Conservation (phyloP, 495 filamentous ascomycete genomes). For the Rostrohypoxylon terebratum region DNA sequence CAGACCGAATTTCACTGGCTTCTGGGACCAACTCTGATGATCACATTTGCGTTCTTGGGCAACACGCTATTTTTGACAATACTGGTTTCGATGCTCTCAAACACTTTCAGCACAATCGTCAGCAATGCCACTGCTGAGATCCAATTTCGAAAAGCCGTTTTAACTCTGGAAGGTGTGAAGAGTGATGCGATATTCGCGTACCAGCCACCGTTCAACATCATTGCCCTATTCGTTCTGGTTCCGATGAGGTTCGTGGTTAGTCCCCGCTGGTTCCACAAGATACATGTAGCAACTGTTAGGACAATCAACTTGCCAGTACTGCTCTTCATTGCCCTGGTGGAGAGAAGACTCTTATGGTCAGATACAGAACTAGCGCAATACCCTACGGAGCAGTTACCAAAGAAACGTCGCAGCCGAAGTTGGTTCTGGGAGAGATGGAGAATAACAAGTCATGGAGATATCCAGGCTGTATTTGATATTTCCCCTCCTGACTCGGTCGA, state of each 20-base stretch:
- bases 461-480: conserved; percentile 74
- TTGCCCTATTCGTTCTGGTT: conserved; percentile 71
- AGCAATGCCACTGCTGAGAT: conserved; percentile 74
- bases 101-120: conserved; percentile 75
- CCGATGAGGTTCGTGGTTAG: conserved; percentile 73
- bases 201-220: conserved; percentile 77
- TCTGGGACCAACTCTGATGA: conserved; percentile 75
- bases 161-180: conserved; percentile 83
- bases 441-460: conserved; percentile 71
- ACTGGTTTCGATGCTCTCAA: conserved; percentile 78
- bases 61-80: conserved; percentile 83
- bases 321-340: conserved; percentile 68
- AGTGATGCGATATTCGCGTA: conserved; percentile 79
- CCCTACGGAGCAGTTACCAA: conserved; percentile 39
- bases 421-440: conserved; percentile 62
- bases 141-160: conserved; percentile 75
- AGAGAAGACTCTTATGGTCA: conserved; percentile 64
- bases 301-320: conserved; percentile 74
- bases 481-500: conserved; percentile 71
- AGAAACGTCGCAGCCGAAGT: conserved; percentile 44
- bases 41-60: conserved; percentile 77
- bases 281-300: conserved; percentile 74
- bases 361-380: conserved; percentile 39
- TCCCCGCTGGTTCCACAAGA: conserved; percentile 81
- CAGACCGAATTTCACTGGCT: conserved; percentile 71